phyloP scores from a whole-genome alignment of 805 yeast species.

The Starmera quercuum region DNA sequence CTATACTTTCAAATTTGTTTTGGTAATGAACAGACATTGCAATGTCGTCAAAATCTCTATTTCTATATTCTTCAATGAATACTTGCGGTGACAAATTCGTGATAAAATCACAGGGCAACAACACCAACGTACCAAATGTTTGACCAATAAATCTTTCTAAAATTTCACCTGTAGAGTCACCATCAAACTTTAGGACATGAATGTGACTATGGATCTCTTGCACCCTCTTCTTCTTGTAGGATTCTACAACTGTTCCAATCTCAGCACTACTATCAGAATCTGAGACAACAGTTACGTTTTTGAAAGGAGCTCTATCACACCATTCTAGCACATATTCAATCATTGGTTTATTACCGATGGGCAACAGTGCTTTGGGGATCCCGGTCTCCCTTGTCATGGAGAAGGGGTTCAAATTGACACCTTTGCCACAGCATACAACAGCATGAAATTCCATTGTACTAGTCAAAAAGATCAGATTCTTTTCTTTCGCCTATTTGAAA shows the following conservation, averaged over 20 bases:
- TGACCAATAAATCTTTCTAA: slow-evolving; percentile 40
- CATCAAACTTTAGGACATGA: slow-evolving; percentile 34
- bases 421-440: slow-evolving; percentile 82
- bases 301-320: slow-evolving; percentile 85
- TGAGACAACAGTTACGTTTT: slow-evolving; percentile 56
- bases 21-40: slow-evolving; percentile 74
- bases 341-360: slow-evolving; percentile 87
- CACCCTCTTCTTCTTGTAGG: slow-evolving; percentile 35
- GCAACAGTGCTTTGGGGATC: slow-evolving; percentile 75
- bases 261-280: slow-evolving; percentile 38
- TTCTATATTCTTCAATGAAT: slow-evolving; percentile 75
- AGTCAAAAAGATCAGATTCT: too few relatives aligned
- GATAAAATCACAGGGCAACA: slow-evolving; percentile 89
- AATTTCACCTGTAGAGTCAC: slow-evolving; percentile 56
- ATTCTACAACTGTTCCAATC: slow-evolving; percentile 40
- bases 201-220: slow-evolving; percentile 27
- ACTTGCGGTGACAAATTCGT: slow-evolving; percentile 90
- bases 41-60: slow-evolving; percentile 55
- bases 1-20: slow-evolving; percentile 69
- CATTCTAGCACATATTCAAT: slow-evolving; percentile 81
- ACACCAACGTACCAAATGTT: slow-evolving; percentile 50
- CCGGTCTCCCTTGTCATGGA: slow-evolving; percentile 56
- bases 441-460: slow-evolving; percentile 92
- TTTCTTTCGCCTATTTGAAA: too few relatives aligned
- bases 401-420: slow-evolving; percentile 65